Base-by-base conservation (phyloP, 345 rosid species). In the Microthlaspi erraticum region DNA sequence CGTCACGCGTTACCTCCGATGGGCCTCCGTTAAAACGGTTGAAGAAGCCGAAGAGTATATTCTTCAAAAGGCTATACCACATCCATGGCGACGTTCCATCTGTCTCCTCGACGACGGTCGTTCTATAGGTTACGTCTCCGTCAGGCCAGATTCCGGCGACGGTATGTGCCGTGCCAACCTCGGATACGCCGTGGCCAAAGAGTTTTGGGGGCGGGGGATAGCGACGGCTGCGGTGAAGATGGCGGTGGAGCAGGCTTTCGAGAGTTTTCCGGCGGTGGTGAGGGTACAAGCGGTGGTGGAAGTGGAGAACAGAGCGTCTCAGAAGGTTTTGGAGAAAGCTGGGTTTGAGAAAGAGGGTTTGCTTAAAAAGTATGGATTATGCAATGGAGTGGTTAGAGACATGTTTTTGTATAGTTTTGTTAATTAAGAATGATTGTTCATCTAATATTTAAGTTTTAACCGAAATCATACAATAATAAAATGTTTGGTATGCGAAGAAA, bases 241-340 rank as follows among this genome's bases (percentile, higher is more conserved):
- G 56, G 63, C 55, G 18, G 63, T 72, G 17, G 49, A 55, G 2
- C 64, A 54, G 37, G 41, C 33, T 62, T 64, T 72, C 0, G 12
- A 72, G 34, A 34, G 16, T 55, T 72, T 64, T 1, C 64, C 43
- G 42, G 76, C 4, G 58, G 23, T 87, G 66, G 81, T 79, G 44
- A 82, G 97, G 79, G 7, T 88, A 12, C 80, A 86, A 50, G 97
- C 92, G 44, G 63, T 83, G 23, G 88, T 83, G 10, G 88, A 81
- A 44, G 73, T 70, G 14, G 87, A 87, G 50, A 84, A 91, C 13
- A 64, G 16, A 9, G 83, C 80, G 10, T 91, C 88, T 29, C 90
- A 84, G 31, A 84, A 82, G 69, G 86, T 88, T 5, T 37, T 83
- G 51, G 87, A 83, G 76, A 91, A 91, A 63, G 85, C 60, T 56